Evolutionary conservation across 306 rosid genomes (phyloP), one percentile per base, ranked within the genome.

Genomic region (Fagus sylvatica): DNA sequence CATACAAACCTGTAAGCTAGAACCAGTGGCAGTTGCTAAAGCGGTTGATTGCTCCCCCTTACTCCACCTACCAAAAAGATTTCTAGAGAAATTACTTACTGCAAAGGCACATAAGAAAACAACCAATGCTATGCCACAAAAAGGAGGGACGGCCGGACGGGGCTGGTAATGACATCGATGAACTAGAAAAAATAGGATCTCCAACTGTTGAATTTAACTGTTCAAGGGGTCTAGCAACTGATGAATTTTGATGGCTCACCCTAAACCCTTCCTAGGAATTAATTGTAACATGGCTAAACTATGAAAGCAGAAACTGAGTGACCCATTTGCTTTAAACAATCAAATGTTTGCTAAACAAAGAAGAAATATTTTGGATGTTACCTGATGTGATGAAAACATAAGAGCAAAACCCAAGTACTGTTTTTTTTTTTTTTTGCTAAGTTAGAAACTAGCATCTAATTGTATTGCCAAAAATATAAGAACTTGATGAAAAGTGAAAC

Each of bases 31-130:
- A 71, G 99, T 93, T 54, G 98, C 87, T 2, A 89, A 80, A 53
- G 98, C 97, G 77, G 93, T 89, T 75, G 98, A 91, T 73, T 93
- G 99, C 78, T 95, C 96, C 81, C 94, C 93, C 81, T 89, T 88
- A 83, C 98, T 92, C 99, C 97, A 95, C 86, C 97, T 92, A 80
- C 79, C 85, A 84, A 78, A n/a, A 53, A 65, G 37, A 66, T 79
- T 74, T 83, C 36, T 30, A 22, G 9, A 75, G 54, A 81, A 70
- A 62, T 87, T 75, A 80, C 5, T 71, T 22, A 17, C 41, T 33
- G 11, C 32, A 48, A 48, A 16, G 59, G 53, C 22, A 46, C 32
- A 32, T 2, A 39, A 33, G 10, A 42, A 11, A 36, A 46, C 1
- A 30, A 40, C 53, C 40, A 61, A 28, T 48, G 55, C 49, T 17